Base-by-base conservation (phyloP, 176 grass and related monocot genomes). In the Rhynchospora pubera region DNA sequence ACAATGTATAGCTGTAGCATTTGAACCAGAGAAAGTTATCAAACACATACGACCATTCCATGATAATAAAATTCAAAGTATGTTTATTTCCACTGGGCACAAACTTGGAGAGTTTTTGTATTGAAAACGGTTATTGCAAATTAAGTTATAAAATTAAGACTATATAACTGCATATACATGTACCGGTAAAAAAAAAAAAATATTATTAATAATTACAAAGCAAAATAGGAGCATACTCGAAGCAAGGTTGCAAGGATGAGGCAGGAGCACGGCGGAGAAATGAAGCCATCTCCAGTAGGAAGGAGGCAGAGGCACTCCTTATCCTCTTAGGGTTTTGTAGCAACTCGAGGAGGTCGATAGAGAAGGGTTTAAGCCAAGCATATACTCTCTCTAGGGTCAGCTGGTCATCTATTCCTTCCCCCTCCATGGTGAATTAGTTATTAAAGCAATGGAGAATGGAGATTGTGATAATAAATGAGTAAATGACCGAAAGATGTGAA, bases 281-380 rank as follows among this genome's bases (percentile, higher is more conserved):
- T 24, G 87, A 83, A 73, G 81, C 83, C 90, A 98, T 89, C 74
- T 89, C 85, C 24, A 73, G 75, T 45, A 94, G 83, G 84, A 86
- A 93, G 79, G 90, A 85, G 22, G 85, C 69, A 51, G 85, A 62
- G 66, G 88, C 62, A 9, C 74, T 88, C 62, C 77, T 26, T 55
- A 59, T 30, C 43, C 53, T 57, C 45, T 70, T 85, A 79, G 83
- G 88, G 90, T 82, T 88, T 82, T 88, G 92, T 53, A 98, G 72
- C 65, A 97, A 81, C 64, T 92, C 92, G 81, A 97, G 90, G 80
- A 98, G 88, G 10, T 87, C 30, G 79, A 94, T 53, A 16, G 87
- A 94, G 92, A 91, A 91, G 44, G 89, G 85, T 81, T 98, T 98
- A 62, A 98, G 92, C 84, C 88, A 81, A 16, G 85, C 58, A 71